A percentile compares a stretch with the other conserved stretches of the same genome.
Conservation (phyloP, 345 rosid species). For the Eutrema japonicum region DNA sequence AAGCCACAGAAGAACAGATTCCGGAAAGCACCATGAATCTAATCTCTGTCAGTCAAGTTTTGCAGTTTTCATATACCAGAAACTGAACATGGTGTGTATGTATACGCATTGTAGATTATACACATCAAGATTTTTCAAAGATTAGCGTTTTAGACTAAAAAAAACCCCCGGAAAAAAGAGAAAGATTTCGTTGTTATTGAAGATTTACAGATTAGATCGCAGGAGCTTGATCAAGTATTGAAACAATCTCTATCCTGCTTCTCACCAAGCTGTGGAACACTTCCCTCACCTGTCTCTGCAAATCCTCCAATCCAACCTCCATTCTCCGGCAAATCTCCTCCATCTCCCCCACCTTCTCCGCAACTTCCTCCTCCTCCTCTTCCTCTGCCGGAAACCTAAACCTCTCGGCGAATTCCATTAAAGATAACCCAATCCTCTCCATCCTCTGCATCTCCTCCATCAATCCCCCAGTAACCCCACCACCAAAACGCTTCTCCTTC, state of each 20-base stretch:
- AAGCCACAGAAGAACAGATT: conserved; percentile 44
- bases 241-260: conserved; percentile 75
- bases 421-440: conserved; percentile 65
- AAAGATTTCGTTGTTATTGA: neutral
- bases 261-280: conserved; percentile 86
- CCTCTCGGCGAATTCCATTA: conserved; percentile 65
- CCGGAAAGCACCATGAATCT: conserved; percentile 36
- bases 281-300: conserved; percentile 85
- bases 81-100: conserved; percentile 32
- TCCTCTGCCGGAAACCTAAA: conserved; percentile 72
- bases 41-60: conserved; percentile 26
- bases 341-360: conserved; percentile 62
- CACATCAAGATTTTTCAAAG: conserved; percentile 33
- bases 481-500: conserved; percentile 76
- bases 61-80: conserved; percentile 31
- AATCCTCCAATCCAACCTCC: conserved; percentile 80
- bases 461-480: conserved; percentile 55
- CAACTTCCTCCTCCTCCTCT: conserved; percentile 50
- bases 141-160: conserved; percentile 19
- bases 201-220: conserved; percentile 33
- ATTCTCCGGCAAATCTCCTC: conserved; percentile 66
- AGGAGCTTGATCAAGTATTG: conserved; percentile 53
- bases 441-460: conserved; percentile 80
- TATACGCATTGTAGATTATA: conserved; percentile 36
- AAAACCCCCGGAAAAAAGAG: neutral